A percentile compares a stretch with the other conserved stretches of the same genome.
Evolutionary conservation across 2,329 filamentous ascomycete species (phyloP).

Genomic region (Pestalotiopsis sp.): DNA sequence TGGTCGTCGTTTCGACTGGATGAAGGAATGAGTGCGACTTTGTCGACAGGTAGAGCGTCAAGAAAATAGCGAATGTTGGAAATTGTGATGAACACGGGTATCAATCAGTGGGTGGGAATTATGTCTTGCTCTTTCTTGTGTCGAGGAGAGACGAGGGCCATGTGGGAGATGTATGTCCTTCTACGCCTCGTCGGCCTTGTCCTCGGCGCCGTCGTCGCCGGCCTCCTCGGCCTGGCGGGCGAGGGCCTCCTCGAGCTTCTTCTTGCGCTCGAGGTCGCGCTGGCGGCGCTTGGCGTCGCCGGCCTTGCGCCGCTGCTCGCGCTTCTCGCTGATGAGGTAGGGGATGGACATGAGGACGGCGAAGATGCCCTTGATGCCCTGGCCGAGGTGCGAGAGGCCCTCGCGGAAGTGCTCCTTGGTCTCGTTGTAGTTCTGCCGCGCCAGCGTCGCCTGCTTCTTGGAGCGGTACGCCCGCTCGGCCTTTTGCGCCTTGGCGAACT

Average conservation of each 20-base stretch:
- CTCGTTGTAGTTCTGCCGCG: constrained; percentile 38
- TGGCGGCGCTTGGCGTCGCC: constrained; percentile 31
- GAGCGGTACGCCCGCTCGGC: constrained; percentile 44
- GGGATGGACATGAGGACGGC: constrained; percentile 34
- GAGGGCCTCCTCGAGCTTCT: constrained; percentile 35
- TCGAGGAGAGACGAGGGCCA: not conserved
- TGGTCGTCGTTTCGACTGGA: not conserved
- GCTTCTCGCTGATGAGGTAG: constrained; percentile 40
- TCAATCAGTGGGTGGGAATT: constrained; percentile 11
- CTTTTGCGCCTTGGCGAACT: constrained; percentile 39
- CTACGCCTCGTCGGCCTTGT: not conserved
- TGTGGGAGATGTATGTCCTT: not conserved
- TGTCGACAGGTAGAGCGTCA: not conserved
- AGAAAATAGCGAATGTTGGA: constrained; percentile 7
- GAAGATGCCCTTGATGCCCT: constrained; percentile 34
- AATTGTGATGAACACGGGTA: constrained; percentile 1
- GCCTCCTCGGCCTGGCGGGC: constrained; percentile 14
- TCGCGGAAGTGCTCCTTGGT: constrained; percentile 42
- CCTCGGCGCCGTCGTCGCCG: not conserved
- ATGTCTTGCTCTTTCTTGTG: not conserved
- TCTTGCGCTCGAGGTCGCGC: constrained; percentile 36
- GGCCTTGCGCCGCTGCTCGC: constrained; percentile 31
- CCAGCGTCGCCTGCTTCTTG: constrained; percentile 41
- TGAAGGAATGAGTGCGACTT: not conserved
- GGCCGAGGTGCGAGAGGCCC: constrained; percentile 37